Evolutionary conservation across 345 rosid genomes (phyloP).

Genomic region (Hypericum androsaemum): DNA sequence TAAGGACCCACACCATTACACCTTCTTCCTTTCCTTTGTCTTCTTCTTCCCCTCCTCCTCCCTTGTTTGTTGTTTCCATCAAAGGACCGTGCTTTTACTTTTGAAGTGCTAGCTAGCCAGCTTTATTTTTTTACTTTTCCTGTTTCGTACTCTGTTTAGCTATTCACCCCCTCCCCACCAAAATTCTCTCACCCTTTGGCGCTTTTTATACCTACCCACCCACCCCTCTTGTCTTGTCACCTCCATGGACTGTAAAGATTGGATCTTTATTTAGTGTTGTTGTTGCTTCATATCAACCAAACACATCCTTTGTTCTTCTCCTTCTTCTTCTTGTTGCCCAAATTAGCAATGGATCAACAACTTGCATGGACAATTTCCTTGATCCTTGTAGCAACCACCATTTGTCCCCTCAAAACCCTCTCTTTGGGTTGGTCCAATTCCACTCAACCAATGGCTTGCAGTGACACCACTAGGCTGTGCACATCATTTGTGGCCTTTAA

Average conservation of each 20-base stretch:
- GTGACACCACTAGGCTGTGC: conserved; percentile 75
- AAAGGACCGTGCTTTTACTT: no score
- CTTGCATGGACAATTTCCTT: conserved; percentile 16
- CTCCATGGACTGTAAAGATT: no score
- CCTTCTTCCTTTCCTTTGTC: conserved; percentile 17
- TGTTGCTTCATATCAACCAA: no score
- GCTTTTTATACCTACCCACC: no score
- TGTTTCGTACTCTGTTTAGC: no score
- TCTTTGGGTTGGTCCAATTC: conserved; percentile 27
- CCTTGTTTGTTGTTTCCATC: neutral
- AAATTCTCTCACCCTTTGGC: no score
- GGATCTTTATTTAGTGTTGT: no score
- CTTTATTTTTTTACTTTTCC: no score
- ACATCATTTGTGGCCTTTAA: conserved; percentile 77
- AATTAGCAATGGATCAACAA: conserved; percentile 23
- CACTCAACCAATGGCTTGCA: conserved; percentile 62
- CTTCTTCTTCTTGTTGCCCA: neutral
- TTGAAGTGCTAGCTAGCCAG: no score
- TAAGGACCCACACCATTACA: conserved; percentile 9
- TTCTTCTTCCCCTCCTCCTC: neutral
- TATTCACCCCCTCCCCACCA: no score
- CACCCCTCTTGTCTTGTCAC: no score
- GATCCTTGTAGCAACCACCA: conserved; percentile 16
- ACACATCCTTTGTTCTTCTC: neutral
- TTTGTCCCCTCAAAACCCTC: conserved; percentile 13